These are phyloP conservation scores for Podila clonocystis DNA, from an alignment of 192 early-diverging fungal species.

Conservation along the genomic window DNA sequence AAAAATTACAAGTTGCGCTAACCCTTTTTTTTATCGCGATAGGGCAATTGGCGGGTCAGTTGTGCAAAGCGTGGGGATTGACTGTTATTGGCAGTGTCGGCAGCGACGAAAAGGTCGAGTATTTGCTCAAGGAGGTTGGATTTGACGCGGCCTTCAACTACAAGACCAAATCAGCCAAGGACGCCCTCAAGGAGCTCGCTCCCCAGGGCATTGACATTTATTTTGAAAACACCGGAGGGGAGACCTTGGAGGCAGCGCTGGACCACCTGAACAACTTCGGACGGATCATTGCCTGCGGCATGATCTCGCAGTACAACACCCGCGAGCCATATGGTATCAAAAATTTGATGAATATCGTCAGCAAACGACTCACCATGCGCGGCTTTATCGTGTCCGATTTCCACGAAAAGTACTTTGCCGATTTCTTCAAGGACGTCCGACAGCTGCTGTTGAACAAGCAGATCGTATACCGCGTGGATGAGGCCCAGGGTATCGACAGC, in stretches of 20 bases:
- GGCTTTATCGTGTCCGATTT: slow-evolving; percentile 68
- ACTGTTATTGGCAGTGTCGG: slow-evolving; percentile 81
- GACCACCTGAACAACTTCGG: slow-evolving; percentile 68
- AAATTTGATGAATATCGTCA: slow-evolving; percentile 65
- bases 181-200: slow-evolving; percentile 66
- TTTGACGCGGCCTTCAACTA: slow-evolving; percentile 89
- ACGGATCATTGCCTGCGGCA: slow-evolving; percentile 77
- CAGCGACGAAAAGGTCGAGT: slow-evolving; percentile 77
- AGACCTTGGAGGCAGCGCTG: slow-evolving; percentile 78
- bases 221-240: slow-evolving; percentile 88
- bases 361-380: slow-evolving; percentile 64
- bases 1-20: neutral
- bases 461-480: slow-evolving; percentile 38
- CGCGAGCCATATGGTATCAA: slow-evolving; percentile 64
- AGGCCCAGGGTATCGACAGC: slow-evolving; percentile 29
- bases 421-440: slow-evolving; percentile 33
- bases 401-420: slow-evolving; percentile 27
- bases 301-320: slow-evolving; percentile 80
- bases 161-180: slow-evolving; percentile 66
- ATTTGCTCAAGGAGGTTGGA: slow-evolving; percentile 66
- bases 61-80: slow-evolving; percentile 77
- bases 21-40: neutral
- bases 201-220: slow-evolving; percentile 89
- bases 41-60: slow-evolving; percentile 72
- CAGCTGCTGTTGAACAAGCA: slow-evolving; percentile 18